Conservation (phyloP, 1,139 yeast species). For the Debaryomycetaceae sp. region DNA sequence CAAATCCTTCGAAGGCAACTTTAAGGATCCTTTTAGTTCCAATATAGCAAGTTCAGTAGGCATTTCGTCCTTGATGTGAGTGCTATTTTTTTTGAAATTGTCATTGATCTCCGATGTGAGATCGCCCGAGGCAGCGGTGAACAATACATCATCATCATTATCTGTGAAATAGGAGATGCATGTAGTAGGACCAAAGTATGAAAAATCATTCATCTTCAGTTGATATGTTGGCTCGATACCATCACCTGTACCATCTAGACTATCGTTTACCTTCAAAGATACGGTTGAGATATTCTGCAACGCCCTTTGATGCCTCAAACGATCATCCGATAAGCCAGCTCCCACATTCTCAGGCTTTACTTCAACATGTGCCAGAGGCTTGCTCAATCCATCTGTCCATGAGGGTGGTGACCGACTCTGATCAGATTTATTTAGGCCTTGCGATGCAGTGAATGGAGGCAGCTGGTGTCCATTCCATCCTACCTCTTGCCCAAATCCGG, state of each 20-base stretch:
- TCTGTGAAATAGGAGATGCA: conserved; percentile 7
- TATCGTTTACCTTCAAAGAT: background rate
- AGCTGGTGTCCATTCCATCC: background rate
- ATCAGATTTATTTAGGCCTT: background rate
- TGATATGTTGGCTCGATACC: background rate
- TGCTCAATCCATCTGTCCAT: background rate
- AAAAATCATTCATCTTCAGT: conserved; percentile 3
- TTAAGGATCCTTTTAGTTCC: conserved; percentile 10
- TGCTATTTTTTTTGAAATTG: conserved; percentile 1
- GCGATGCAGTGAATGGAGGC: background rate
- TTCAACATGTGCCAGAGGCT: background rate
- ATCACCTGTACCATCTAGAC: background rate
- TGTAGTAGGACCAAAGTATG: conserved; percentile 9
- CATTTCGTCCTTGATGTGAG: conserved; percentile 5
- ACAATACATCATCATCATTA: background rate
- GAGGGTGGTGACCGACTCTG: background rate
- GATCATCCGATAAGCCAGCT: background rate
- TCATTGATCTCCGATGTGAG: background rate
- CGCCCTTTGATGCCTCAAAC: background rate
- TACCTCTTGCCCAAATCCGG: background rate
- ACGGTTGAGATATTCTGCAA: background rate
- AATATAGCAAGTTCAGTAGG: conserved; percentile 10
- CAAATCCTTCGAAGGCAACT: conserved; percentile 9
- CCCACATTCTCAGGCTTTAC: background rate
- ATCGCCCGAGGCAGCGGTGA: background rate